Conservation (phyloP, 1,284 basidiomycete genomes). For the Inonotus obliquus region DNA sequence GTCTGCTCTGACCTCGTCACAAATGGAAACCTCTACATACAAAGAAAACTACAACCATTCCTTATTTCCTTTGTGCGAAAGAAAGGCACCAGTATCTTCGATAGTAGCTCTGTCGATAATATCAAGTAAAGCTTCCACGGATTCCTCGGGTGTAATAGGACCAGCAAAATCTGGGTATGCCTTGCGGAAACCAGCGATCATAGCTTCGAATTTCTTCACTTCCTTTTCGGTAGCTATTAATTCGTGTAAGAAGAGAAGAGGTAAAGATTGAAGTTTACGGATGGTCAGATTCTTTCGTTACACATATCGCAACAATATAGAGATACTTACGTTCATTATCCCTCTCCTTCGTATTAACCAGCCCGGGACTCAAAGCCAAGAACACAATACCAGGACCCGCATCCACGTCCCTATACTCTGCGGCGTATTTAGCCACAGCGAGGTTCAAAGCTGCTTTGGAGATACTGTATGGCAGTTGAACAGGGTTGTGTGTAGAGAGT, state of each 20-base stretch:
- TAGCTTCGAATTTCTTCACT: slow-evolving; percentile 17
- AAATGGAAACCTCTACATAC: no score
- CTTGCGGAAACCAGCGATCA: slow-evolving; percentile 22
- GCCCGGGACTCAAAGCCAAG: slow-evolving; percentile 34
- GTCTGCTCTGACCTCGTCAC: neutral
- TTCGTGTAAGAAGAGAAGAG: no score
- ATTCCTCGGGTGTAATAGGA: slow-evolving; percentile 30
- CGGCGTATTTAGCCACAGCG: slow-evolving; percentile 35
- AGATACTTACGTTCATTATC: neutral
- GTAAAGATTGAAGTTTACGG: no score
- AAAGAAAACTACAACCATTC: slow-evolving; percentile 26
- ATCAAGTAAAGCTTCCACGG: no score
- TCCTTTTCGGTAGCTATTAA: slow-evolving; percentile 19
- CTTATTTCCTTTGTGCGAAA: slow-evolving; percentile 35
- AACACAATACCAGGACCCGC: slow-evolving; percentile 38
- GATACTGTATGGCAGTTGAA: slow-evolving; percentile 28
- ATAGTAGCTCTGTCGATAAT: no score
- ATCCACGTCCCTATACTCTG: slow-evolving; percentile 23
- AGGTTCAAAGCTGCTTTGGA: slow-evolving; percentile 38
- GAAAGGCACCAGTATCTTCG: slow-evolving; percentile 32
- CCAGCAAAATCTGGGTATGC: slow-evolving; percentile 28
- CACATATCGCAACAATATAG: neutral
- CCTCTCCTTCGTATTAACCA: slow-evolving; percentile 28
- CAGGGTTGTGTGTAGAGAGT: slow-evolving; percentile 16
- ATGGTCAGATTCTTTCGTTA: no score